Evolutionary conservation across 495 filamentous ascomycete species (phyloP).

Genomic region (Apodospora peruviana): DNA sequence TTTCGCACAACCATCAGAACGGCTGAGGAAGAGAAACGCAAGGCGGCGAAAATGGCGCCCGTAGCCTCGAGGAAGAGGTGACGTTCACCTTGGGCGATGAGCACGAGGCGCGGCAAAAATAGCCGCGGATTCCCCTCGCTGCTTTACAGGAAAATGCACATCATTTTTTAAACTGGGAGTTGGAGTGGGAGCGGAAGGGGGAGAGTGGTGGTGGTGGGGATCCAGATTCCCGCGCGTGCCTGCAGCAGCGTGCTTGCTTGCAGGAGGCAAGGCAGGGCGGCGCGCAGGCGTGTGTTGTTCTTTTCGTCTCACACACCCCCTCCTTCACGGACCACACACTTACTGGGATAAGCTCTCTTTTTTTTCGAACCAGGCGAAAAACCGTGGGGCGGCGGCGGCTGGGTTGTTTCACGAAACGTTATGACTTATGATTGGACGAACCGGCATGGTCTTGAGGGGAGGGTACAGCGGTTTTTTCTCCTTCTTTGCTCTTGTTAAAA

Average conservation of each 20-base stretch:
- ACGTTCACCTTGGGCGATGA: slow-evolving; percentile 15
- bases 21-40: background rate
- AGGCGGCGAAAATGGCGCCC: slow-evolving; percentile 4
- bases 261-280: background rate
- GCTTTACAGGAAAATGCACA: slow-evolving; percentile 10
- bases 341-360: slow-evolving; percentile 11
- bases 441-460: slow-evolving; percentile 1
- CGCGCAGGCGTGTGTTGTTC: slow-evolving; percentile 11
- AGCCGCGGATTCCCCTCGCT: slow-evolving; percentile 8
- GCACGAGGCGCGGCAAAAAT: slow-evolving; percentile 15
- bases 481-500: slow-evolving; percentile 6
- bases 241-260: slow-evolving; percentile 14
- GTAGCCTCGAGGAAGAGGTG: slow-evolving; percentile 23
- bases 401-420: slow-evolving; percentile 34
- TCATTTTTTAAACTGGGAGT: slow-evolving; percentile 6
- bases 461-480: background rate
- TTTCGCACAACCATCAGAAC: background rate
- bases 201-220: slow-evolving; percentile 19
- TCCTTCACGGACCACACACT: slow-evolving; percentile 9
- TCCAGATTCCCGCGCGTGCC: slow-evolving; percentile 18
- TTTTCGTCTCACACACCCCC: slow-evolving; percentile 22
- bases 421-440: slow-evolving; percentile 43
- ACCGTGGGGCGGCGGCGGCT: slow-evolving; percentile 1
- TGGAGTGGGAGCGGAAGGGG: background rate
- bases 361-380: background rate